These are phyloP conservation scores for Cokeromyces recurvatus DNA, from an alignment of 371 early-diverging fungal genomes.

Conservation along the genomic window DNA sequence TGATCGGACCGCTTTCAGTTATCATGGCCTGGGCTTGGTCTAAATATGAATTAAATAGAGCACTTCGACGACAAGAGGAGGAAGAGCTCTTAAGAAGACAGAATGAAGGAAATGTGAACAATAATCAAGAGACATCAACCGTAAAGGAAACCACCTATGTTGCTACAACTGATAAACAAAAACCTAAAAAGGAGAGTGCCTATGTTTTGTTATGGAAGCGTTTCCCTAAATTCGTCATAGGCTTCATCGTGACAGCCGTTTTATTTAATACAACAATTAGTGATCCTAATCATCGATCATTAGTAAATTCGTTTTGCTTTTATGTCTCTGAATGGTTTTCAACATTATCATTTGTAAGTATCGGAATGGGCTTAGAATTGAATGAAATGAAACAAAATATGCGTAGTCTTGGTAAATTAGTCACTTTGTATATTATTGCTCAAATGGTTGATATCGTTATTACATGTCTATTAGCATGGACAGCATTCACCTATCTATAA, in stretches of 20 bases:
- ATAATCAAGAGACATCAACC: slow-evolving; percentile 8
- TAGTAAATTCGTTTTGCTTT: slow-evolving; percentile 51
- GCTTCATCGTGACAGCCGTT: slow-evolving; percentile 55
- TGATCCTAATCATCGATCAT: slow-evolving; percentile 19
- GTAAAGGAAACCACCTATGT: slow-evolving; percentile 11
- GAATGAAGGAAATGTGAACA: not conserved
- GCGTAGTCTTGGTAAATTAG: slow-evolving; percentile 44
- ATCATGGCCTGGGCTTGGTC: slow-evolving; percentile 57
- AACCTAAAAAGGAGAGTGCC: slow-evolving; percentile 25
- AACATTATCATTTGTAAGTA: slow-evolving; percentile 59
- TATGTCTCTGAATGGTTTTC: slow-evolving; percentile 63
- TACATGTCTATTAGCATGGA: slow-evolving; percentile 49
- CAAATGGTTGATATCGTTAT: slow-evolving; percentile 56
- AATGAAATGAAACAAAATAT: slow-evolving; percentile 51
- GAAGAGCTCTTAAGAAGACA: not conserved
- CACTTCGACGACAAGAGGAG: slow-evolving; percentile 26
- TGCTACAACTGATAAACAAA: slow-evolving; percentile 5
- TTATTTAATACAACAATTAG: slow-evolving; percentile 54
- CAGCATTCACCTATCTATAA: slow-evolving; percentile 40
- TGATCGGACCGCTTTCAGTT: slow-evolving; percentile 59
- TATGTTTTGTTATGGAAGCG: slow-evolving; percentile 49
- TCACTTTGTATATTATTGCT: slow-evolving; percentile 50
- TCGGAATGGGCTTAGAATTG: slow-evolving; percentile 53
- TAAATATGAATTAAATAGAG: slow-evolving; percentile 40
- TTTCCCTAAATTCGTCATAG: slow-evolving; percentile 62